Conservation (phyloP, 305 asterid genomes). For the Fraxinus paxiana region DNA sequence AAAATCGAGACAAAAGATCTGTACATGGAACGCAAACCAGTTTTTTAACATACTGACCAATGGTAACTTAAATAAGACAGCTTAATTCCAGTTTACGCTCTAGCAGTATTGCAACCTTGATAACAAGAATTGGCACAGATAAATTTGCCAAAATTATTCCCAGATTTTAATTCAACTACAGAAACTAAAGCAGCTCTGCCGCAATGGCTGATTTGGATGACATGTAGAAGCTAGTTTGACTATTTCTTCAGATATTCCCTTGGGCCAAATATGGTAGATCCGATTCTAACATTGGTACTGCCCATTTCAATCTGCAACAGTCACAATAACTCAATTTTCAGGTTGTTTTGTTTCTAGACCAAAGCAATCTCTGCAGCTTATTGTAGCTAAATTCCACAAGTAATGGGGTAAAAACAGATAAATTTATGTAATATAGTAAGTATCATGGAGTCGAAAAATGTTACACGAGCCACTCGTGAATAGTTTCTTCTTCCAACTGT, state of each 20-base stretch:
- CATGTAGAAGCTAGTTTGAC: conserved; percentile 19
- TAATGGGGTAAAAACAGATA: not conserved
- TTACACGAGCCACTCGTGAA: not conserved
- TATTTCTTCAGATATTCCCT: conserved; percentile 66
- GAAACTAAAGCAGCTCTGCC: conserved; percentile 5
- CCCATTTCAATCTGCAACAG: conserved; percentile 81
- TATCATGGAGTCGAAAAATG: not conserved
- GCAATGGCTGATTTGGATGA: not conserved
- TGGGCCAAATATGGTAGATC: conserved; percentile 89
- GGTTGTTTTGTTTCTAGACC: not conserved
- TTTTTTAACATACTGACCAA: not conserved
- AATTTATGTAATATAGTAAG: not conserved
- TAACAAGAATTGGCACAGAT: not conserved
- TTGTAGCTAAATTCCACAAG: not conserved
- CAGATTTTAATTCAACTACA: not conserved
- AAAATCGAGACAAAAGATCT: not conserved
- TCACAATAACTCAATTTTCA: conserved; percentile 7
- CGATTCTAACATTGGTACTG: conserved; percentile 83
- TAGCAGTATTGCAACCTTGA: not conserved
- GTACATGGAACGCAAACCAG: not conserved
- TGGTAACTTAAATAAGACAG: not conserved
- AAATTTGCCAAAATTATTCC: not conserved
- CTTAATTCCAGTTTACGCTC: not conserved
- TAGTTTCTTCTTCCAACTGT: not conserved
- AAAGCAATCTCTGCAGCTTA: not conserved